Evolutionary conservation across 2,329 filamentous ascomycete genomes (phyloP).

Genomic region (Fusarium albosuccineum): DNA sequence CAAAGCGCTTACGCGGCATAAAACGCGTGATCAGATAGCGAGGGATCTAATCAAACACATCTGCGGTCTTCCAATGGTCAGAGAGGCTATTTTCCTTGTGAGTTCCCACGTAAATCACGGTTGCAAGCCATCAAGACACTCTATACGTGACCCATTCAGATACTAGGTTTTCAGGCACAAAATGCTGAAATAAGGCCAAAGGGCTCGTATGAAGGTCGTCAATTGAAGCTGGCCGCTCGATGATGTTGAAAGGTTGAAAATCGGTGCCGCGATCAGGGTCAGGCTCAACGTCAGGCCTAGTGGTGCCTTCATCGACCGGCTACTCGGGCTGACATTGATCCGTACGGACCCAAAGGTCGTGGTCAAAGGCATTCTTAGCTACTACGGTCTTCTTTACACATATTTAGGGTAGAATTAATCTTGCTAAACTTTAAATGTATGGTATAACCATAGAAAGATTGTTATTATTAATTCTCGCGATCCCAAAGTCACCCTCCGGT

Average conservation of each 20-base stretch:
- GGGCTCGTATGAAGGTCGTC: background rate
- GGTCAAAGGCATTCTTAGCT: no score
- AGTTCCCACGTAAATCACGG: constrained; percentile 27
- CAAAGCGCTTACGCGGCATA: constrained; percentile 24
- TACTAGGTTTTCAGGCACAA: constrained; percentile 13
- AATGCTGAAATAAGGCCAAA: constrained; percentile 11
- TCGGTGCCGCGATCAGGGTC: background rate
- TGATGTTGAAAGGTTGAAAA: constrained; percentile 1
- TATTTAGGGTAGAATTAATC: no score
- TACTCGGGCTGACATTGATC: no score
- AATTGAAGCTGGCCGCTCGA: background rate
- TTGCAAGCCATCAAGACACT: constrained; percentile 26
- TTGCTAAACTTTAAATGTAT: no score
- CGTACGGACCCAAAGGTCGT: no score
- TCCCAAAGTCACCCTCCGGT: no score
- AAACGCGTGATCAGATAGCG: constrained; percentile 16
- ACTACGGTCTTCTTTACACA: no score
- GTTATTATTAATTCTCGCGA: no score
- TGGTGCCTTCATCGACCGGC: no score
- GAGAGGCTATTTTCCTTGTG: constrained; percentile 19
- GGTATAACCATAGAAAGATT: no score
- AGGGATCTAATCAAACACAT: background rate
- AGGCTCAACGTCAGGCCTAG: no score
- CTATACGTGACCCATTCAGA: constrained; percentile 14
- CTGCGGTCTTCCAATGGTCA: constrained; percentile 19